phyloP scores from a whole-genome alignment of 2,329 filamentous ascomycete species.

The Ophiocordyceps robertsii region DNA sequence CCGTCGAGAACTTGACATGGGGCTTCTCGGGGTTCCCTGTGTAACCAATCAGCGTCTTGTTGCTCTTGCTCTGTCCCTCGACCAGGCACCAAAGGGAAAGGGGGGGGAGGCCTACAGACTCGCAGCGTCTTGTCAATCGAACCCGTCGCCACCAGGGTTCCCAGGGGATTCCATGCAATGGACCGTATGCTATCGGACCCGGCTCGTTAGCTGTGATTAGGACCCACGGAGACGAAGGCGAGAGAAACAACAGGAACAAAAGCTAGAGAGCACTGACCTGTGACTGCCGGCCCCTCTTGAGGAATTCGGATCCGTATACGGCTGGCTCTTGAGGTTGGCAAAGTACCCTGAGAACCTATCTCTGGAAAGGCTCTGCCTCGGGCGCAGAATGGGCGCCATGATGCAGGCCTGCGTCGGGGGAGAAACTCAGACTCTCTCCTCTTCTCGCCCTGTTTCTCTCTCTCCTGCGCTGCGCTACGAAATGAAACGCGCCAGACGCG shows the following conservation, averaged over 20 bases:
- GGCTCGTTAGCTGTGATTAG: background rate
- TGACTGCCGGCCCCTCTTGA: slow-evolving; percentile 40
- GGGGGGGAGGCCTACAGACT: slow-evolving; percentile 42
- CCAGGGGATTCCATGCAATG: slow-evolving; percentile 80
- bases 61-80: background rate
- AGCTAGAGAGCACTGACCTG: slow-evolving; percentile 30
- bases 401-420: background rate
- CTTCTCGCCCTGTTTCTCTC: background rate
- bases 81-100: background rate
- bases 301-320: slow-evolving; percentile 50
- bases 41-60: background rate
- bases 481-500: too few relatives aligned
- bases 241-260: too few relatives aligned
- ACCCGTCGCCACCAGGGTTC: slow-evolving; percentile 73
- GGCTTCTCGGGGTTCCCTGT: slow-evolving; percentile 66
- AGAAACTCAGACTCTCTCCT: background rate
- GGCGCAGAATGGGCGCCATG: slow-evolving; percentile 29
- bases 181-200: slow-evolving; percentile 48
- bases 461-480: background rate
- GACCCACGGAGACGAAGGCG: too few relatives aligned
- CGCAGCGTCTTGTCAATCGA: slow-evolving; percentile 56
- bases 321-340: slow-evolving; percentile 52
- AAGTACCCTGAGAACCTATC: slow-evolving; percentile 58
- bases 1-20: slow-evolving; percentile 60
- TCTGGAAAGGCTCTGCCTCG: slow-evolving; percentile 48